Conservation (phyloP, 2,329 filamentous ascomycete species). For the Cladophialophora carrionii region DNA sequence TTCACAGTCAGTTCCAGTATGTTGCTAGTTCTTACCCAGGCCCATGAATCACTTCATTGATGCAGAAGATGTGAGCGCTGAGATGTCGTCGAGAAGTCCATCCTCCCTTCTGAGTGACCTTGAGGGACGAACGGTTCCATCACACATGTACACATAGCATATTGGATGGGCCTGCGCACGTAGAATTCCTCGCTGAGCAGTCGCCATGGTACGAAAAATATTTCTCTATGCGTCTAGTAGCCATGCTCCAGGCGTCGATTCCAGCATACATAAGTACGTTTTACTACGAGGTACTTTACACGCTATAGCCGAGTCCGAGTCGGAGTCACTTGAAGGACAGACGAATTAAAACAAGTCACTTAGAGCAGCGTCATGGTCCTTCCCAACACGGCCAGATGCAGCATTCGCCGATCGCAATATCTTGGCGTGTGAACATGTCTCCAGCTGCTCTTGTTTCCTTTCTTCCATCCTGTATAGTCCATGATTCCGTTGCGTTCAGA, state of each 20-base stretch:
- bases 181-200: no score
- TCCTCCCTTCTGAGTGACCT: not conserved
- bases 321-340: no score
- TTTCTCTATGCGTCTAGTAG: no score
- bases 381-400: not conserved
- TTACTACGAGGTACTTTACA: no score
- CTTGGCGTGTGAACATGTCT: not conserved
- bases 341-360: not conserved
- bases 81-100: not conserved
- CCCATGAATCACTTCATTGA: not conserved
- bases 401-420: not conserved
- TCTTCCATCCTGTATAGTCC: not conserved
- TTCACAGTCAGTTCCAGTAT: not conserved
- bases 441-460: not conserved
- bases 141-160: no score
- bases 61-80: not conserved
- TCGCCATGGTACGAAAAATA: no score
- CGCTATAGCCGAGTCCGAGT: no score
- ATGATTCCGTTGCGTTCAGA: not conserved
- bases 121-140: no score
- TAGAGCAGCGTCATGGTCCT: not conserved
- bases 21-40: no score
- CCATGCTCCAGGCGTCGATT: no score
- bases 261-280: no score
- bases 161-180: no score